Evolutionary conservation across 495 filamentous ascomycete species (phyloP), one percentile per base, ranked within the genome.

Genomic region (Aspergillus heteromorphus): DNA sequence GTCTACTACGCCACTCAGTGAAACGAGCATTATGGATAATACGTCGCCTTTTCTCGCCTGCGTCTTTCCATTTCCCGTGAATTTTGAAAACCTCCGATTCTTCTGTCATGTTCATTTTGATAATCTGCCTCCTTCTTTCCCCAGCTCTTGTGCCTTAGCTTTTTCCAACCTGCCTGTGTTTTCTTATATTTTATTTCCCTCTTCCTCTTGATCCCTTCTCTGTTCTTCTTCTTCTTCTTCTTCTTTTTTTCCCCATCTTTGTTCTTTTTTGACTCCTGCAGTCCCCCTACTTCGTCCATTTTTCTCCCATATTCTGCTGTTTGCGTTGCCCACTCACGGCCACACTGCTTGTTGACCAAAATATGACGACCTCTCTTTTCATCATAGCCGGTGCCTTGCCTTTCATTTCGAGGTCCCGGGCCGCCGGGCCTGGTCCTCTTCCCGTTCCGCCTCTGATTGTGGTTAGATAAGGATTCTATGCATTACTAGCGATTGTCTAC

Each of bases 1-100:
- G 78, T 84, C 55, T 87, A 88, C 60, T 93, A 89, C 64, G 82
- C 85, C 55, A 65, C 78, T 14, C 80, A 87, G 65, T 86, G 63
- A 73, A 47, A 20, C 30, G 29, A 43, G 27, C 23, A 16, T 21
- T 1, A 23, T 21, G 16, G 40, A 27, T 51, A 0, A n/a, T 54
- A 36, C 47, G 8, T 23, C 11, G 13, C 34, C 5, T 31, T 27
- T 17, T 57, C 49, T 42, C 40, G 57, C 40, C 52, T 41, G 20
- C 40, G 31, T 55, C 38, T 17, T 29, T 59, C 40, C 20, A 53
- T 42, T 57, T 38, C 34, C n/a, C 34, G 8, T n/a, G 34, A 38
- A 13, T n/a, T 38, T 14, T 13, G 34, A 38, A 38, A 38, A 13
- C n/a, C n/a, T n/a, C 34, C n/a, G 8, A 14, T 38, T 57, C 41